Evolutionary conservation across 2,329 filamentous ascomycete genomes (phyloP).

Genomic region (Sporothrix mexicana): DNA sequence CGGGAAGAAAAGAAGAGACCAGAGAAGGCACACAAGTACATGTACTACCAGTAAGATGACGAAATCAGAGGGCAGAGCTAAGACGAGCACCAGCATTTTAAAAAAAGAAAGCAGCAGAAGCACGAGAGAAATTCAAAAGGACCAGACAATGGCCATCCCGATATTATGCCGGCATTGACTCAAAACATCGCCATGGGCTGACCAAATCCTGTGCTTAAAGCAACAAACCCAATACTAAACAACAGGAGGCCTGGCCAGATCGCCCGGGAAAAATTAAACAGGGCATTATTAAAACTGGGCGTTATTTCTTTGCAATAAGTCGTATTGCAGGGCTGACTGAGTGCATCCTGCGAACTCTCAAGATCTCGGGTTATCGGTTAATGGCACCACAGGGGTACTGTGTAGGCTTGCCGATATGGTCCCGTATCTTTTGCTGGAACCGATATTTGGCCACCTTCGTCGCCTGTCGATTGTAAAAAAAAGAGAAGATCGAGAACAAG

Average conservation of each 20-base stretch:
- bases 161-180: conserved; percentile 20
- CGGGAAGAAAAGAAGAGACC: conserved; percentile 10
- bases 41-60: conserved; percentile 1
- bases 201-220: neutral
- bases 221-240: neutral
- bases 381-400: conserved; percentile 5
- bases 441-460: neutral
- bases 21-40: neutral
- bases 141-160: neutral
- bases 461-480: neutral
- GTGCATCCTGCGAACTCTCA: conserved; percentile 9
- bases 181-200: neutral
- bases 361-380: conserved; percentile 15
- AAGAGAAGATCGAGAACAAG: neutral
- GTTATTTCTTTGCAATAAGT: neutral
- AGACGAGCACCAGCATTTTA: neutral
- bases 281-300: neutral
- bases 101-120: neutral
- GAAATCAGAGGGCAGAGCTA: neutral
- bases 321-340: conserved; percentile 27
- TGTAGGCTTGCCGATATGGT: neutral
- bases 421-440: neutral
- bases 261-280: neutral
- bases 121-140: neutral
- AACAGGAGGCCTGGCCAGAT: neutral